These are phyloP conservation scores for Scenedesmus sp. DNA, from an alignment of 163 green algal genomes.

Conservation along the genomic window DNA sequence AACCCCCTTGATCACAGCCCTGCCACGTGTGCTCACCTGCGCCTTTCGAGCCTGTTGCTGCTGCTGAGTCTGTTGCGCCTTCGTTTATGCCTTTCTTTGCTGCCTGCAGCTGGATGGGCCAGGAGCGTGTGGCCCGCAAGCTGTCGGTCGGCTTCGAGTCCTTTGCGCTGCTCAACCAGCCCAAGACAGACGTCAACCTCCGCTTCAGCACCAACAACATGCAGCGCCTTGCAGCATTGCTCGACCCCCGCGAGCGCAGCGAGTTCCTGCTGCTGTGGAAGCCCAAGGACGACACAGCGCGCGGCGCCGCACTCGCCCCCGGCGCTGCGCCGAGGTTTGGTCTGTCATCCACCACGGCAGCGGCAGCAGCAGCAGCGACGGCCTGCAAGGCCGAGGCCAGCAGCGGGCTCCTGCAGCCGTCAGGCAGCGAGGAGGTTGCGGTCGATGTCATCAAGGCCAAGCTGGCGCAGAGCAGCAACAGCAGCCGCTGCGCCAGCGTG, in stretches of 20 bases:
- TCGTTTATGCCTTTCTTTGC: not conserved
- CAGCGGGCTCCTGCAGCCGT: not conserved
- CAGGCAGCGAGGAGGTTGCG: not conserved
- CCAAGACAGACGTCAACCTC: slow-evolving; percentile 57
- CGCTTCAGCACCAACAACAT: slow-evolving; percentile 49
- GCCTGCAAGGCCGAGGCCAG: not conserved
- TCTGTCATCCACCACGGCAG: not conserved
- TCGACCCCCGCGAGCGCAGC: slow-evolving; percentile 35
- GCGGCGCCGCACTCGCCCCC: not conserved
- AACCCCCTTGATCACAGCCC: not conserved
- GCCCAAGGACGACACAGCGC: slow-evolving; percentile 1
- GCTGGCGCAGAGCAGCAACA: not conserved
- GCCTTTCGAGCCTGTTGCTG: not conserved
- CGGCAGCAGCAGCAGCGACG: not conserved
- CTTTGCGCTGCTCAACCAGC: slow-evolving; percentile 50
- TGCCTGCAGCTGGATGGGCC: slow-evolving; percentile 10
- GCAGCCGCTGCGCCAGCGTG: not conserved
- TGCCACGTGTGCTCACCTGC: not conserved
- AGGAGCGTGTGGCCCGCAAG: slow-evolving; percentile 44
- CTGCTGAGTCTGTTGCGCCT: not conserved
- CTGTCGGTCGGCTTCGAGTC: slow-evolving; percentile 49
- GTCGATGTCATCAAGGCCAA: slow-evolving; percentile 3
- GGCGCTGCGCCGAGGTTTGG: slow-evolving; percentile 28
- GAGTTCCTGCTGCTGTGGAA: slow-evolving; percentile 56
- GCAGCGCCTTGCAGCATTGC: slow-evolving; percentile 12